Evolutionary conservation across 2,329 filamentous ascomycete genomes (phyloP).

Genomic region (Phialemoniopsis sp.): DNA sequence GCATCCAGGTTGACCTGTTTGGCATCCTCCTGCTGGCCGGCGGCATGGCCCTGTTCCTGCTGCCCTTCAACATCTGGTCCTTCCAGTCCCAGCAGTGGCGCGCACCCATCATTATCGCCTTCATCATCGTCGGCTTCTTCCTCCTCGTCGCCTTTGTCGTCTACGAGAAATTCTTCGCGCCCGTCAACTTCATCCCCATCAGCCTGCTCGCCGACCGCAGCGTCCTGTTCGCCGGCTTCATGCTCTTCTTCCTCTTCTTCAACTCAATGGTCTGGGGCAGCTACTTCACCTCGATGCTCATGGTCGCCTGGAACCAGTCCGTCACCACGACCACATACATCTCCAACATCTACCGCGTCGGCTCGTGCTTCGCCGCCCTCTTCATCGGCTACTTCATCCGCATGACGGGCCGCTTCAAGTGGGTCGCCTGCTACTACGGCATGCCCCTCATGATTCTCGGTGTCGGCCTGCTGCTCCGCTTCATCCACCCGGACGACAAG

Average conservation of each 20-base stretch:
- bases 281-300: slow-evolving; percentile 34
- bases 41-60: slow-evolving; percentile 60
- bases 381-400: slow-evolving; percentile 22
- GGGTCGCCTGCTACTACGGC: slow-evolving; percentile 38
- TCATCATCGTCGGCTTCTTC: neutral
- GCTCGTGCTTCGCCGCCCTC: slow-evolving; percentile 26
- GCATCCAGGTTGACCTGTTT: slow-evolving; percentile 58
- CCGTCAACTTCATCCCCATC: slow-evolving; percentile 32
- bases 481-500: slow-evolving; percentile 45
- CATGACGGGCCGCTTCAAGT: slow-evolving; percentile 25
- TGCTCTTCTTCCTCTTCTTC: slow-evolving; percentile 30
- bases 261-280: slow-evolving; percentile 29
- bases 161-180: slow-evolving; percentile 33
- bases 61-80: slow-evolving; percentile 60
- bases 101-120: slow-evolving; percentile 16
- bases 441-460: slow-evolving; percentile 53
- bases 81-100: slow-evolving; percentile 35
- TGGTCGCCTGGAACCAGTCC: slow-evolving; percentile 29
- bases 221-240: slow-evolving; percentile 29
- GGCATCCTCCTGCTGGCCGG: slow-evolving; percentile 59
- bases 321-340: slow-evolving; percentile 30
- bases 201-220: slow-evolving; percentile 28
- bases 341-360: slow-evolving; percentile 30
- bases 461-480: slow-evolving; percentile 55
- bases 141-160: slow-evolving; percentile 8